phyloP scores from a whole-genome alignment of 148 eudicot species.

The Heliamphora exappendiculata region DNA sequence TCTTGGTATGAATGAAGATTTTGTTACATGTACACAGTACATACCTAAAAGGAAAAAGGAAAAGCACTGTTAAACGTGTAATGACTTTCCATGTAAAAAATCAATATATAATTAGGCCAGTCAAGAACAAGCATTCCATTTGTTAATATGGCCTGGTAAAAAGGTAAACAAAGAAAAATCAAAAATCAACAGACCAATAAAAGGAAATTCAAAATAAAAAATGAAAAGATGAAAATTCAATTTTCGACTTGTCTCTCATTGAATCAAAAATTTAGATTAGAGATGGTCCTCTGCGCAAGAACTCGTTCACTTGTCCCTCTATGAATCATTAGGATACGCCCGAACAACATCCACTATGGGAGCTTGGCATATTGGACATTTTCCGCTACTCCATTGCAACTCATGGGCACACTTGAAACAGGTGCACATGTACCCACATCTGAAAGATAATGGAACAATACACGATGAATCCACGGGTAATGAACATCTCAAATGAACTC shows the following conservation, averaged over 20 bases:
- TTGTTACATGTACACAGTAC: not conserved
- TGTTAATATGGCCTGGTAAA: not conserved
- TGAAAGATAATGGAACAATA: constrained; percentile 14
- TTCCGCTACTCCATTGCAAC: constrained; percentile 49
- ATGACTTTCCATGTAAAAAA: not conserved
- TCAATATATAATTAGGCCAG: not conserved
- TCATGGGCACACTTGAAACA: constrained; percentile 68
- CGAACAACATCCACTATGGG: constrained; percentile 65
- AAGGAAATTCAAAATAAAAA: not conserved
- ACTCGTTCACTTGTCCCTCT: constrained; percentile 16
- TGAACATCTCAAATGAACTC: not conserved
- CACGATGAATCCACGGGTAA: no score
- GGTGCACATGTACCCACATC: constrained; percentile 97
- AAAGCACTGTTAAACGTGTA: not conserved
- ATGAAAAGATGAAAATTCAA: not conserved
- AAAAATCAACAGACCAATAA: not conserved
- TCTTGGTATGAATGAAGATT: not conserved
- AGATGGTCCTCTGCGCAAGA: constrained; percentile 20
- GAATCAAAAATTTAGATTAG: not conserved
- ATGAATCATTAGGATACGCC: constrained; percentile 26
- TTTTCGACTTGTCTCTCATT: not conserved
- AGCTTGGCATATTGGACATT: constrained; percentile 69
- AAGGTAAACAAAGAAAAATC: not conserved
- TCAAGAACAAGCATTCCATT: constrained; percentile 10
- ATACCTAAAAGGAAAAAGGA: not conserved